Evolutionary conservation across 768 basidiomycete species (phyloP), one percentile per base, ranked within the genome.

Genomic region (Collybia mongolica): DNA sequence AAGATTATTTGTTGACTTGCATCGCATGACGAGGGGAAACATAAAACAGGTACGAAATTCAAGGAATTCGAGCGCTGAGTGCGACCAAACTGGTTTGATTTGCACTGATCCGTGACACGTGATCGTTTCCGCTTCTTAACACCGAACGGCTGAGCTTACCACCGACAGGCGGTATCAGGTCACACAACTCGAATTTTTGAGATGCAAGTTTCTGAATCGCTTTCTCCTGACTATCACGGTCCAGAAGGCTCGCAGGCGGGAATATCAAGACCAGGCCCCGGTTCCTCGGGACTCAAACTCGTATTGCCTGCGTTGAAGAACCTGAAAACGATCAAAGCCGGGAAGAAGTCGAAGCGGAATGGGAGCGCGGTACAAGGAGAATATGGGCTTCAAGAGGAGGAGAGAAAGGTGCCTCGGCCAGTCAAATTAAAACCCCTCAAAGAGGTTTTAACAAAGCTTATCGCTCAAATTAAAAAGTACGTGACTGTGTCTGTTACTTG

Each of bases 361-460:
- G 56, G 49, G 7, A 54, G 52, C 32, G 47, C 59, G 8, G 57
- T 65, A 17, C 48, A 52, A 22, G 61, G 51, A 38, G 59, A 60
- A 22, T 66, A 70, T 65, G 66, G 39, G 35, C n/a, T 56, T 26
- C 67, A 70, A 19, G 51, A 59, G 22, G 64, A 68, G 51, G 73
- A 75, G 59, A 77, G 74, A 64, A 75, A 71, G 54, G 58, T 58
- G 38, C 74, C 79, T 1, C 67, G 88, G 23, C 86, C 86, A 14
- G 57, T 83, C 53, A 91, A 89, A 66, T 73, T 90, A 49, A 90
- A 90, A 62, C 88, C 90, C 3, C 72, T 92, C 56, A 88, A 83
- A 60, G 90, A 89, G 66, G 86, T 90, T 19, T 66, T 91, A 41
- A 62, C 70, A 3, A 83, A 82, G 64, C 72, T 91, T 17, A 82